phyloP scores from a whole-genome alignment of 2,329 filamentous ascomycete species.

The Sordariomycetes sp. region DNA sequence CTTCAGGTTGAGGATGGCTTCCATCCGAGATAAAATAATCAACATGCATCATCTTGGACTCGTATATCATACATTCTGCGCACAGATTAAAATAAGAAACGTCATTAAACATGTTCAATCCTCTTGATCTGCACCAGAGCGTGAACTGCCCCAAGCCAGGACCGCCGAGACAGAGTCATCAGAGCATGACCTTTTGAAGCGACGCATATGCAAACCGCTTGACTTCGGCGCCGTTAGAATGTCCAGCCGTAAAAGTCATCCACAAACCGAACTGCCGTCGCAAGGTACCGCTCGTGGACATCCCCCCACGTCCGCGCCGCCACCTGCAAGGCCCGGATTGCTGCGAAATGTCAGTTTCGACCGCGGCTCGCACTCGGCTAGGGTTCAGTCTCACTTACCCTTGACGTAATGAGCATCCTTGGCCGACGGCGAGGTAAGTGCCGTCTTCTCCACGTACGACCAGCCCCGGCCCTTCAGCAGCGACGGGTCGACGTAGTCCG shows the following conservation, averaged over 20 bases:
- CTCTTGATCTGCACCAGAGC: not conserved
- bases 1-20: not conserved
- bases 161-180: not conserved
- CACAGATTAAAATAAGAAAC: not conserved
- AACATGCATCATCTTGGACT: not conserved
- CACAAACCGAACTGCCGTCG: conserved; percentile 57
- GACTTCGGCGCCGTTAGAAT: not conserved
- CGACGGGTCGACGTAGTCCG: conserved; percentile 43
- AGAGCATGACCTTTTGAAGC: not conserved
- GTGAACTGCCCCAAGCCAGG: not conserved
- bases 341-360: not conserved
- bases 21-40: not conserved
- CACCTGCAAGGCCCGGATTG: conserved; percentile 59
- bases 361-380: no score
- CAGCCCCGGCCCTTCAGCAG: conserved; percentile 57
- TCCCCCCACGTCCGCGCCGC: conserved; percentile 65
- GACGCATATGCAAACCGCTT: not conserved
- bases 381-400: conserved; percentile 39
- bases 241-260: conserved; percentile 61
- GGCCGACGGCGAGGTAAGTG: conserved; percentile 51
- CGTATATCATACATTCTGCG: not conserved
- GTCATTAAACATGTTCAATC: not conserved
- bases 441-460: conserved; percentile 62
- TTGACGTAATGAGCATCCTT: conserved; percentile 80
- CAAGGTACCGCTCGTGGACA: conserved; percentile 49